These are phyloP conservation scores for Coriaria nepalensis DNA, from an alignment of 306 rosid genomes.

Conservation along the genomic window DNA sequence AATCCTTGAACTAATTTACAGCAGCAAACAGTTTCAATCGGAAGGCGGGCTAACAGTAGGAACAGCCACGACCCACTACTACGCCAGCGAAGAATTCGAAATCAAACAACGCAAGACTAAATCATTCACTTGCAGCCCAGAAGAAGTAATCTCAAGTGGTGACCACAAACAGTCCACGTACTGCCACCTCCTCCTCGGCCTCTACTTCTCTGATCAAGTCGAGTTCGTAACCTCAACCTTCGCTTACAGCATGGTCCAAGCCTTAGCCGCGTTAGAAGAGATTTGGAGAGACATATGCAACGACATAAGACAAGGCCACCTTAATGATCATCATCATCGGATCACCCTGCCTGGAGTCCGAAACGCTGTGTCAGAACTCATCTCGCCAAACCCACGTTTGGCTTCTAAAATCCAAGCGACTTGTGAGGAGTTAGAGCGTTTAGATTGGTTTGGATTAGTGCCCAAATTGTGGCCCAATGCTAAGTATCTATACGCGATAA, in stretches of 20 bases:
- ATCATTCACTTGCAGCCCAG: constrained; percentile 71
- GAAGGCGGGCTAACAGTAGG: constrained; percentile 65
- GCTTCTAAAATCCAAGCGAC: constrained; percentile 31
- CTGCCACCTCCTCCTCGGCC: constrained; percentile 87
- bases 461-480: constrained; percentile 81
- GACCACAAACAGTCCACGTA: constrained; percentile 72
- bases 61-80: constrained; percentile 92
- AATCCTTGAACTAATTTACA: constrained; percentile 72
- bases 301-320: constrained; percentile 43
- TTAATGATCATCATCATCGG: constrained; percentile 33
- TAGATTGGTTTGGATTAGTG: constrained; percentile 54
- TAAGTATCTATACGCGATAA: constrained; percentile 73
- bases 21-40: constrained; percentile 64
- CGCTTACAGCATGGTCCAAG: constrained; percentile 66
- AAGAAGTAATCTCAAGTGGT: constrained; percentile 67
- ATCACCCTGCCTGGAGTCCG: constrained; percentile 34
- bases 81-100: constrained; percentile 73
- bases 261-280: constrained; percentile 48
- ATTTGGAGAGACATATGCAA: constrained; percentile 44
- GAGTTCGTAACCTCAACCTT: constrained; percentile 78
- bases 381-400: constrained; percentile 40
- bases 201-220: constrained; percentile 47
- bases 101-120: constrained; percentile 63
- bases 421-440: constrained; percentile 35
- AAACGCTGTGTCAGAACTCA: constrained; percentile 32